Conservation (phyloP, 2,329 filamentous ascomycete genomes). For the Ceratocystis smalleyi region DNA sequence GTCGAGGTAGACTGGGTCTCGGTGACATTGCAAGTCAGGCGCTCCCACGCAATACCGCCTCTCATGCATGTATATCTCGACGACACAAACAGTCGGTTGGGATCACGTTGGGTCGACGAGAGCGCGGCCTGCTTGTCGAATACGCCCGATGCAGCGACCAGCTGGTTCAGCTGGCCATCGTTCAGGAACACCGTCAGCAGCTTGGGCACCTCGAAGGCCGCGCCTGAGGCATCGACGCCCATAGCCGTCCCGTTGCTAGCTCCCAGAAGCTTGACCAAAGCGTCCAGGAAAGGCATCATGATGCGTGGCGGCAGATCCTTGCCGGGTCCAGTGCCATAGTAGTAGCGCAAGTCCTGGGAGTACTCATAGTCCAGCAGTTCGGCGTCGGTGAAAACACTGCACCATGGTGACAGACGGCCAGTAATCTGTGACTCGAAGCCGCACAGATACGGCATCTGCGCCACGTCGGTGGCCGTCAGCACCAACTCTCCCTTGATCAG, state of each 20-base stretch:
- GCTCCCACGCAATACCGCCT: slow-evolving; percentile 49
- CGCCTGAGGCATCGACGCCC: slow-evolving; percentile 33
- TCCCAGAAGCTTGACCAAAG: slow-evolving; percentile 36
- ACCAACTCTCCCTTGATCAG: slow-evolving; percentile 39
- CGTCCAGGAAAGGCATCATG: slow-evolving; percentile 46
- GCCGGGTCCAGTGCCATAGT: slow-evolving; percentile 47
- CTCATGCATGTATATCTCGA: slow-evolving; percentile 46
- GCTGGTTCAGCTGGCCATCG: slow-evolving; percentile 49
- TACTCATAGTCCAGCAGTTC: slow-evolving; percentile 53
- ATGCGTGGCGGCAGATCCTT: slow-evolving; percentile 37
- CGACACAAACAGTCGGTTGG: slow-evolving; percentile 36
- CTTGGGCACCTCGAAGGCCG: slow-evolving; percentile 35
- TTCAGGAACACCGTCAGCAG: slow-evolving; percentile 49
- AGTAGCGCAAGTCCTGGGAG: slow-evolving; percentile 52
- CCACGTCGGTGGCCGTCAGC: slow-evolving; percentile 37
- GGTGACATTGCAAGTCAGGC: slow-evolving; percentile 34
- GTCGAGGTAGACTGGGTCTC: slow-evolving; percentile 2
- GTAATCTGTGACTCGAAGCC: slow-evolving; percentile 56
- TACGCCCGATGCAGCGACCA: slow-evolving; percentile 43
- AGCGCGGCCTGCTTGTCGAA: slow-evolving; percentile 42
- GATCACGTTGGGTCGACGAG: slow-evolving; percentile 31
- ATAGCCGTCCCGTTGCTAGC: slow-evolving; percentile 33
- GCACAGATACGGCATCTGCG: slow-evolving; percentile 51
- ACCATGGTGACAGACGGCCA: slow-evolving; percentile 45
- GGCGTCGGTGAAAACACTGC: slow-evolving; percentile 43